These are phyloP conservation scores for Rhytidhysteron rufulum DNA, from an alignment of 2,329 filamentous ascomycete species.

Conservation along the genomic window DNA sequence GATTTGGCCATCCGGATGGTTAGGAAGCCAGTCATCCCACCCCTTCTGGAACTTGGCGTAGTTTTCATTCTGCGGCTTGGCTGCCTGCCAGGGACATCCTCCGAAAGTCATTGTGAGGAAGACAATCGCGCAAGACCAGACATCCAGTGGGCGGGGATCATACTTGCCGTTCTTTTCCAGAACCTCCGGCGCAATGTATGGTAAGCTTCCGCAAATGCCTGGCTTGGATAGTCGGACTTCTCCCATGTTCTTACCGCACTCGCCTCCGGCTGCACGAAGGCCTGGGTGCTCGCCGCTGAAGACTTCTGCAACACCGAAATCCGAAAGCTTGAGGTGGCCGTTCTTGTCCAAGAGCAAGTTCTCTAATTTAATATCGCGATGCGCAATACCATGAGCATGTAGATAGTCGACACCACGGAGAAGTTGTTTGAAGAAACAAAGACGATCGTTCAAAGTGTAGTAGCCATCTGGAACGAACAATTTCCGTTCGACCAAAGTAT, in stretches of 20 bases:
- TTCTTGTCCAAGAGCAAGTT: slow-evolving; percentile 76
- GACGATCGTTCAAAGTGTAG: slow-evolving; percentile 64
- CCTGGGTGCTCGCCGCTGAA: slow-evolving; percentile 81
- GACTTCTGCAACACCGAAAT: slow-evolving; percentile 86
- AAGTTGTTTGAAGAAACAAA: slow-evolving; percentile 87
- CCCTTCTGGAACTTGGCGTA: slow-evolving; percentile 64
- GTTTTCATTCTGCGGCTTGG: slow-evolving; percentile 51
- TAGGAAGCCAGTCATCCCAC: slow-evolving; percentile 65
- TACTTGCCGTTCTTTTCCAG: slow-evolving; percentile 62
- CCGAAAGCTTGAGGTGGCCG: slow-evolving; percentile 83
- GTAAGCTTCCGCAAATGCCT: slow-evolving; percentile 78
- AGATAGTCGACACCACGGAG: slow-evolving; percentile 78
- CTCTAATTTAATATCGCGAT: slow-evolving; percentile 87
- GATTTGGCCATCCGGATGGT: slow-evolving; percentile 50
- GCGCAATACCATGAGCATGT: slow-evolving; percentile 79
- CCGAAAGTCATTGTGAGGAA: slow-evolving; percentile 73
- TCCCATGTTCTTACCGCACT: slow-evolving; percentile 70
- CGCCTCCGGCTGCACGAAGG: slow-evolving; percentile 65
- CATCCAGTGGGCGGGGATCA: slow-evolving; percentile 76
- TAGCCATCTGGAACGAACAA: slow-evolving; percentile 48
- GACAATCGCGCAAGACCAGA: slow-evolving; percentile 82
- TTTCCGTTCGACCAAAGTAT: slow-evolving; percentile 62
- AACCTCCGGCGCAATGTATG: slow-evolving; percentile 86
- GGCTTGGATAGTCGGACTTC: slow-evolving; percentile 69
- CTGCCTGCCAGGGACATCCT: slow-evolving; percentile 70